A percentile compares a stretch with the other conserved stretches of the same genome.
Conservation (phyloP, 2,329 filamentous ascomycete genomes). For the Stemphylium beticola region DNA sequence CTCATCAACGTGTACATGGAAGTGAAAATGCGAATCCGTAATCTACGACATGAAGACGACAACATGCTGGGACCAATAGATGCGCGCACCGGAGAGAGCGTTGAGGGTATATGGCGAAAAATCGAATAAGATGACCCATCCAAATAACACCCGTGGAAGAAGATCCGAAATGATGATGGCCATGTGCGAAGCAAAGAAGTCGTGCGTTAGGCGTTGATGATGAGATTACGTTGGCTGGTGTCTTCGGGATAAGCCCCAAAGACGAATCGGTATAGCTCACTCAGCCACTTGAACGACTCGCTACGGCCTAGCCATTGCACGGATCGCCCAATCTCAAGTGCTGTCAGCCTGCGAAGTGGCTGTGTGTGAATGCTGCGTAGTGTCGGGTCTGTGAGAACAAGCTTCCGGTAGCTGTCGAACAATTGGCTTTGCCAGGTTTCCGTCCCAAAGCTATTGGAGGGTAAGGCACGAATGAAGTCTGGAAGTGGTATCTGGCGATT, state of each 20-base stretch:
- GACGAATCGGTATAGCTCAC: conserved; percentile 81
- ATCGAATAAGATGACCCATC: conserved; percentile 16
- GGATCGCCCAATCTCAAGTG: conserved; percentile 79
- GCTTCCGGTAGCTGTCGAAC: conserved; percentile 78
- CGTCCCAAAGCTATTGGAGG: conserved; percentile 78
- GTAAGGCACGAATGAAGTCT: conserved; percentile 76
- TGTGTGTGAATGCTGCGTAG: conserved; percentile 59
- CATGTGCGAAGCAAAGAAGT: not conserved
- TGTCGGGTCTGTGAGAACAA: conserved; percentile 75
- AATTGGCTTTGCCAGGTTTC: conserved; percentile 72
- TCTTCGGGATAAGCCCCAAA: conserved; percentile 87
- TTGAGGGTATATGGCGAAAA: conserved; percentile 40
- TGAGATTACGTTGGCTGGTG: conserved; percentile 69
- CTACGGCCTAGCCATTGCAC: conserved; percentile 76
- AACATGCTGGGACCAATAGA: conserved; percentile 15
- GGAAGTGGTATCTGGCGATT: conserved; percentile 70
- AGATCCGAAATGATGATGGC: conserved; percentile 2
- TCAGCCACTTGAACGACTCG: conserved; percentile 77
- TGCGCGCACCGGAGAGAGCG: conserved; percentile 28
- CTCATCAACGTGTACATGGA: conserved; percentile 19
- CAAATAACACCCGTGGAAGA: conserved; percentile 8
- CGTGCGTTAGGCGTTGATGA: conserved; percentile 54
- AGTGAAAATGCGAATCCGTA: conserved; percentile 15
- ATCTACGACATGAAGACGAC: conserved; percentile 6
- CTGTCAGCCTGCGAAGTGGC: conserved; percentile 67